A percentile compares a stretch with the other conserved stretches of the same genome.
Conservation (phyloP, 164 flowering plant species). For the Brasenia schreberi region DNA sequence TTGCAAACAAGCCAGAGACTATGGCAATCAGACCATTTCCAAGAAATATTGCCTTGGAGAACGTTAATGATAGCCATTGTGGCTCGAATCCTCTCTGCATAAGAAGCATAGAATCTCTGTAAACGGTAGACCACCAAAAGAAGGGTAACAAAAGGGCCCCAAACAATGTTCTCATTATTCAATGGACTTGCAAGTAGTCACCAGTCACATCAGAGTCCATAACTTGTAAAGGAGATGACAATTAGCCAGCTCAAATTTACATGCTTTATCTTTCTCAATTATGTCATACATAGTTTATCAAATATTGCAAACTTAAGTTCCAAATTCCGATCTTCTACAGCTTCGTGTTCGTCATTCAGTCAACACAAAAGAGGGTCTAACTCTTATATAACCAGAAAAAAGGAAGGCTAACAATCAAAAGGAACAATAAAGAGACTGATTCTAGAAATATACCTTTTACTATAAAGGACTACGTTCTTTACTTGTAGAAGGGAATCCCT, state of each 20-base stretch:
- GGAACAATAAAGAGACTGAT: too few species aligned
- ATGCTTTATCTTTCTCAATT: too few species aligned
- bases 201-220: neutral
- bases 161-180: neutral
- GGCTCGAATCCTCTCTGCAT: slow-evolving; percentile 85
- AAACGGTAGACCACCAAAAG: neutral
- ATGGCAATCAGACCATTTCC: slow-evolving; percentile 96
- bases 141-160: neutral
- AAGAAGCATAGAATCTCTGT: neutral
- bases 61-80: slow-evolving; percentile 90
- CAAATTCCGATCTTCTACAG: too few species aligned
- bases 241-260: too few species aligned
- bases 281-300: too few species aligned
- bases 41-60: slow-evolving; percentile 90
- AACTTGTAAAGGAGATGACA: too few species aligned
- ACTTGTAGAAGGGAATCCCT: neutral
- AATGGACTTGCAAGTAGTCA: neutral
- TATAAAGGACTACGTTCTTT: neutral
- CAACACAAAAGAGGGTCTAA: too few species aligned
- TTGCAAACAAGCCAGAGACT: slow-evolving; percentile 74
- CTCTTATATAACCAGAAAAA: too few species aligned
- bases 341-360: too few species aligned
- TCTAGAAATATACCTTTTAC: too few species aligned
- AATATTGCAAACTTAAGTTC: too few species aligned
- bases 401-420: too few species aligned